Percentiles rank a stretch among this genome's conserved stretches.
Conservation (phyloP, 495 filamentous ascomycete genomes). For the Jackrogersella minutella region DNA sequence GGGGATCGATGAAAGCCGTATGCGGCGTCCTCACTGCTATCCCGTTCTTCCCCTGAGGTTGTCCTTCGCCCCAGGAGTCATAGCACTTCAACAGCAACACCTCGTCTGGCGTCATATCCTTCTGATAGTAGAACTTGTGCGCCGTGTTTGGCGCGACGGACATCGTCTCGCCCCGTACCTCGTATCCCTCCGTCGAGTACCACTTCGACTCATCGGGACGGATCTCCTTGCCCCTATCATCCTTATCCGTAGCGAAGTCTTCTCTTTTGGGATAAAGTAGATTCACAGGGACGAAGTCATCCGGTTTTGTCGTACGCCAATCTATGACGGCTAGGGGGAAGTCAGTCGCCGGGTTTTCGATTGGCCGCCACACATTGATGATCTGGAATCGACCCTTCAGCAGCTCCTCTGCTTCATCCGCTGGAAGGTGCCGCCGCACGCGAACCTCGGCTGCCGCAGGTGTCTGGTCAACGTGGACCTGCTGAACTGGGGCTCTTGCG, state of each 20-base stretch:
- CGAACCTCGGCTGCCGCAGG: constrained; percentile 66
- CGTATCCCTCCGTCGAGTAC: constrained; percentile 51
- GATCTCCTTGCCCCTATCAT: constrained; percentile 50
- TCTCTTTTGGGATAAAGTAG: constrained; percentile 76
- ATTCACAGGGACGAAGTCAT: constrained; percentile 72
- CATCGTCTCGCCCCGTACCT: constrained; percentile 50
- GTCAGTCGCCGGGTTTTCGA: constrained; percentile 69
- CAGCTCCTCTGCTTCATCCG: constrained; percentile 63
- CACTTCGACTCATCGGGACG: constrained; percentile 36
- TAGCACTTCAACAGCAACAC: constrained; percentile 83
- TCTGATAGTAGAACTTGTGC: constrained; percentile 81
- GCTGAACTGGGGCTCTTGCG: constrained; percentile 69
- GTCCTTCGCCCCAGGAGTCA: constrained; percentile 68
- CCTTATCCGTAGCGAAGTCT: constrained; percentile 34
- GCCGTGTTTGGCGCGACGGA: constrained; percentile 62
- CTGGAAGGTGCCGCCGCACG: constrained; percentile 68
- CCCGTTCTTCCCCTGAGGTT: constrained; percentile 51
- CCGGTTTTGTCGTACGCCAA: constrained; percentile 64
- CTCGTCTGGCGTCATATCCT: constrained; percentile 80
- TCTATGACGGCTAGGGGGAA: constrained; percentile 76
- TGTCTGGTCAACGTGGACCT: constrained; percentile 87
- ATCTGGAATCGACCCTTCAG: constrained; percentile 72
- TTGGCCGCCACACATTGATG: constrained; percentile 86
- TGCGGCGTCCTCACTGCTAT: constrained; percentile 77
- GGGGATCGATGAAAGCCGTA: constrained; percentile 80